Percentiles rank a stretch among this genome's conserved stretches.
Conservation (phyloP, 371 early-diverging fungal genomes). For the Blastocladiella emersonii region DNA sequence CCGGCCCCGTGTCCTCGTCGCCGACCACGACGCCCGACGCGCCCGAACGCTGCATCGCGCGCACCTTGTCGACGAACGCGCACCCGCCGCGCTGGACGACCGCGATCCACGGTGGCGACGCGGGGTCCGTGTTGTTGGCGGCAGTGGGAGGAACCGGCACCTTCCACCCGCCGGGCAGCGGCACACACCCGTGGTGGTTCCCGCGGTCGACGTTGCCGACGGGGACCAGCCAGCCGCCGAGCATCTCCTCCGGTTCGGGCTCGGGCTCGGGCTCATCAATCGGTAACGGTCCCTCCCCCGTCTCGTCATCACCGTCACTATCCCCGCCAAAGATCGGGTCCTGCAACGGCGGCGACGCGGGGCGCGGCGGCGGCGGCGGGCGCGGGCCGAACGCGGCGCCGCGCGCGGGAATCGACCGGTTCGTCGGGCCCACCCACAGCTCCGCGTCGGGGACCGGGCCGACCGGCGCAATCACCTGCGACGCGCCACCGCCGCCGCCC, state of each 20-base stretch:
- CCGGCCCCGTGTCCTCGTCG: constrained; percentile 49
- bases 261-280: too few species aligned
- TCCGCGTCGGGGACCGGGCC: not conserved
- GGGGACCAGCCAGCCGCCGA: not conserved
- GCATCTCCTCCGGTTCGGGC: not conserved
- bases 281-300: not conserved
- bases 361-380: not conserved
- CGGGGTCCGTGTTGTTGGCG: too few species aligned
- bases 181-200: not conserved
- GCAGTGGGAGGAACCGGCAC: too few species aligned
- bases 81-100: constrained; percentile 71
- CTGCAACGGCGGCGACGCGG: not conserved
- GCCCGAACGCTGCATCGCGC: constrained; percentile 73
- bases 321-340: not conserved
- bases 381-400: constrained; percentile 3
- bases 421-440: not conserved
- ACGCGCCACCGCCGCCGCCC: too few species aligned
- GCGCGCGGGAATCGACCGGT: not conserved
- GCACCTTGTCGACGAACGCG: constrained; percentile 71
- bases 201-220: not conserved
- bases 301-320: not conserved
- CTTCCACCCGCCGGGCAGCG: not conserved
- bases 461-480: not conserved
- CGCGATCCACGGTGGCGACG: constrained; percentile 46
- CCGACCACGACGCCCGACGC: constrained; percentile 81